Conservation (phyloP, 345 rosid genomes). For the Eucalyptus tenuipes region DNA sequence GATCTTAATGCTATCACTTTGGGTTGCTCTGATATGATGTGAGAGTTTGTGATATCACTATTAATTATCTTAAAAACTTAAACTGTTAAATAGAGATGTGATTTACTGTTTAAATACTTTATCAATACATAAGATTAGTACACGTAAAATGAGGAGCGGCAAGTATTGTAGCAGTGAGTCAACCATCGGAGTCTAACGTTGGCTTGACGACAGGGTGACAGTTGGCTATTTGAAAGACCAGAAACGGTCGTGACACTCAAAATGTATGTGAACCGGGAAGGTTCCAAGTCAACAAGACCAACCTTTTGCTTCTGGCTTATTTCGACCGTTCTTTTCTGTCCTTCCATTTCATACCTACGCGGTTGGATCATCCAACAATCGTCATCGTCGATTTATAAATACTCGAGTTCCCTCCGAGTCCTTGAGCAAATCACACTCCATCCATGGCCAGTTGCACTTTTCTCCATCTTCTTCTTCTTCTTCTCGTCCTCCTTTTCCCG, state of each 20-base stretch:
- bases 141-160: not conserved
- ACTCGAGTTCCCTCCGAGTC: not conserved
- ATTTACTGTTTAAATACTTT: not conserved
- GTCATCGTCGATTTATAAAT: not conserved
- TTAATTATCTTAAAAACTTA: too few relatives aligned
- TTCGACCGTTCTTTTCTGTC: not conserved
- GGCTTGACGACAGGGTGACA: not conserved
- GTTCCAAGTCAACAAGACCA: not conserved
- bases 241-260: not conserved
- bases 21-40: too few relatives aligned
- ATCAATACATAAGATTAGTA: not conserved
- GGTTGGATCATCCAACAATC: not conserved
- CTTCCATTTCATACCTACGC: not conserved
- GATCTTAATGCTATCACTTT: too few relatives aligned
- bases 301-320: not conserved
- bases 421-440: not conserved
- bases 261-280: not conserved
- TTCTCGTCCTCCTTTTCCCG: not conserved
- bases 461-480: not conserved
- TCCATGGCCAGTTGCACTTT: not conserved
- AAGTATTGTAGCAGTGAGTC: not conserved
- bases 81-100: too few relatives aligned
- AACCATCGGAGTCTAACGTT: not conserved
- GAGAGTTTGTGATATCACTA: too few relatives aligned
- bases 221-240: not conserved